Percentiles rank a stretch among this genome's conserved stretches.
These are phyloP conservation scores for Ceratobasidium sp. DNA, from an alignment of 1,284 basidiomycete genomes.

Conservation along the genomic window DNA sequence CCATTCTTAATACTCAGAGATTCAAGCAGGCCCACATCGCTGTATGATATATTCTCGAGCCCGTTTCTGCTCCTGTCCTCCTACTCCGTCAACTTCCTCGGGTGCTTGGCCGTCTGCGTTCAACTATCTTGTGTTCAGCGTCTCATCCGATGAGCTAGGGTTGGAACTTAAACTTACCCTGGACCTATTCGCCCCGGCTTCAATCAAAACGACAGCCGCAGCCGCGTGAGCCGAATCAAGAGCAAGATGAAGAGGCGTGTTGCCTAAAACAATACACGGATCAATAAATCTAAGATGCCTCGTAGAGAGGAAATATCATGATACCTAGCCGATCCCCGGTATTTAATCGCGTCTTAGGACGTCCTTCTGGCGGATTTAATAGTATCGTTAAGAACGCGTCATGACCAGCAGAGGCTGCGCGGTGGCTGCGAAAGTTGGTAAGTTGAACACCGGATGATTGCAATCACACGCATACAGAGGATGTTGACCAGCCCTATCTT, in stretches of 20 bases:
- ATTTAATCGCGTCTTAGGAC: conserved; percentile 83
- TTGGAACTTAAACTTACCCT: conserved; percentile 69
- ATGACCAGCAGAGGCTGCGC: conserved; percentile 94
- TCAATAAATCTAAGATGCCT: not conserved
- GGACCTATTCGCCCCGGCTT: conserved; percentile 91
- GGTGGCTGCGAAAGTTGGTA: conserved; percentile 70
- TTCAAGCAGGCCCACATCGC: conserved; percentile 67
- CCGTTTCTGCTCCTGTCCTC: conserved; percentile 85
- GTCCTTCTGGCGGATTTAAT: conserved; percentile 78
- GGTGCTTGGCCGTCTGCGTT: conserved; percentile 87
- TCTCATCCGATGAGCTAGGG: conserved; percentile 35
- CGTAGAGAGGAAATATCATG: too few relatives aligned
- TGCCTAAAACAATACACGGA: conserved; percentile 70
- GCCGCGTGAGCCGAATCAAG: conserved; percentile 95
- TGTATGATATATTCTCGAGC: conserved; percentile 81
- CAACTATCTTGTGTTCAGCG: conserved; percentile 63
- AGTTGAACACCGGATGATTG: conserved; percentile 49
- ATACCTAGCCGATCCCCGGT: conserved; percentile 86
- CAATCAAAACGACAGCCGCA: conserved; percentile 88
- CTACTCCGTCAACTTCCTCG: conserved; percentile 88
- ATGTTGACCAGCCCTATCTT: conserved; percentile 90
- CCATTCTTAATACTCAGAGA: not conserved
- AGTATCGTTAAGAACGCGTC: conserved; percentile 87
- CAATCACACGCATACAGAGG: conserved; percentile 75
- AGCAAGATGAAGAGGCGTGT: conserved; percentile 95